phyloP scores from a whole-genome alignment of 306 rosid genomes.

The Casuarina equisetifolia region DNA sequence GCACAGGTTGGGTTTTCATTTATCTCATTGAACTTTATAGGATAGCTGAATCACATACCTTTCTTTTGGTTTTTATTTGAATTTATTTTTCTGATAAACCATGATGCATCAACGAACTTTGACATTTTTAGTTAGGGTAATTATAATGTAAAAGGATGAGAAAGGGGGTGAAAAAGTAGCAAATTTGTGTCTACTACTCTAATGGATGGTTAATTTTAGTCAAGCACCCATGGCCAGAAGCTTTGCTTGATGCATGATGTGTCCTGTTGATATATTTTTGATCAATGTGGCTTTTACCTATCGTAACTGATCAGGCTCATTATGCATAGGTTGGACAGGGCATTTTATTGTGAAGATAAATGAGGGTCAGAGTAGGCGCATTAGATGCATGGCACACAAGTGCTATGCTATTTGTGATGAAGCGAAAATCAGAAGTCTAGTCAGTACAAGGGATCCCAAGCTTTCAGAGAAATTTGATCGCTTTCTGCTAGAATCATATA shows the following conservation, averaged over 20 bases:
- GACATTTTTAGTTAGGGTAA: not conserved
- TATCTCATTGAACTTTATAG: not conserved
- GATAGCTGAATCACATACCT: not conserved
- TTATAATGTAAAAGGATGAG: not conserved
- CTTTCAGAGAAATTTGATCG: slow-evolving; percentile 45
- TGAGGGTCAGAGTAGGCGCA: slow-evolving; percentile 46
- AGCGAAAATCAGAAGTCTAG: slow-evolving; percentile 33
- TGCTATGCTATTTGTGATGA: slow-evolving; percentile 46
- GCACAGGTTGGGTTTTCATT: not conserved
- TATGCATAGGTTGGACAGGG: slow-evolving; percentile 45
- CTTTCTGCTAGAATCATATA: slow-evolving; percentile 46
- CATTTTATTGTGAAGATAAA: slow-evolving; percentile 46
- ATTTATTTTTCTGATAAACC: not conserved
- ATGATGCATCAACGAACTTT: not conserved
- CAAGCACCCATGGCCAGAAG: not conserved
- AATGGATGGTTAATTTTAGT: slow-evolving; percentile 1
- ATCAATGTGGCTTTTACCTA: not conserved
- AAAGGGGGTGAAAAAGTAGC: not conserved
- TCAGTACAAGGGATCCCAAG: slow-evolving; percentile 28
- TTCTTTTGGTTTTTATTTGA: not conserved
- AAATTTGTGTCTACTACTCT: not conserved
- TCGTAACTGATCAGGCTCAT: not conserved
- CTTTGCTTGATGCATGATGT: not conserved
- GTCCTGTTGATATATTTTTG: not conserved
- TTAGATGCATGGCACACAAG: slow-evolving; percentile 41